Base-by-base conservation (phyloP, 441 rosid species). In the Eruca vesicaria region DNA sequence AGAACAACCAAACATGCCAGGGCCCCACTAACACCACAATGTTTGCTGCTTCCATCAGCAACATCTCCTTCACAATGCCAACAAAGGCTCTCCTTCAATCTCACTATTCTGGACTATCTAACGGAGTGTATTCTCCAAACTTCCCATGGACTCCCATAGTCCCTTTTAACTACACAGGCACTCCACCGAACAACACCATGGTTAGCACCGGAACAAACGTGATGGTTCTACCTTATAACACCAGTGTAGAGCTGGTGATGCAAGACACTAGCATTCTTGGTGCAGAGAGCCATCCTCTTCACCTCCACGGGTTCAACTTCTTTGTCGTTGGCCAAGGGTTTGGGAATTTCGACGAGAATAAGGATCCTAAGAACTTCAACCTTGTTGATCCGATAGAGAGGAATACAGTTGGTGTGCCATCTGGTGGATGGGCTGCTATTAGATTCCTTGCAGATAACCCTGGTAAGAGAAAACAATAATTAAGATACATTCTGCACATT, bases 351-450 rank as follows among this genome's bases (percentile, higher is more conserved):
- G 82, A 89, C 76, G 79, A 82, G 0, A 85, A 73, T 4, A 85
- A 86, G 60, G 92, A 87, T 83, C 91, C 91, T 50, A 81, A 78
- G 16, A 87, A 83, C 41, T 90, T 85, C 83, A 90, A 89, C 66
- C 87, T 88, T 16, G 79, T 89, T 64, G 92, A 88, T 66, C 96
- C 94, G 12, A 67, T 87, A 67, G 94, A 90, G 80, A 86, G 92
- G 80, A 89, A 89, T 84, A 87, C 96, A 6, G 74, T 85, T 0
- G 90, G 89, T 19, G 89, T 90, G 26, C 94, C 94, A 19, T 78
- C 89, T 2, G 90, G 91, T 28, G 96, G 93, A 14, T 90, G 93
- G 96, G 85, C 81, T 38, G 90, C 92, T 33, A 85, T 90, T 65
- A 79, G 90, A 38, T 90, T 89, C 79, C 81, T 73, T 2, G 94